Base-by-base conservation (phyloP, 768 basidiomycete species). In the Cubamyces lactineus region DNA sequence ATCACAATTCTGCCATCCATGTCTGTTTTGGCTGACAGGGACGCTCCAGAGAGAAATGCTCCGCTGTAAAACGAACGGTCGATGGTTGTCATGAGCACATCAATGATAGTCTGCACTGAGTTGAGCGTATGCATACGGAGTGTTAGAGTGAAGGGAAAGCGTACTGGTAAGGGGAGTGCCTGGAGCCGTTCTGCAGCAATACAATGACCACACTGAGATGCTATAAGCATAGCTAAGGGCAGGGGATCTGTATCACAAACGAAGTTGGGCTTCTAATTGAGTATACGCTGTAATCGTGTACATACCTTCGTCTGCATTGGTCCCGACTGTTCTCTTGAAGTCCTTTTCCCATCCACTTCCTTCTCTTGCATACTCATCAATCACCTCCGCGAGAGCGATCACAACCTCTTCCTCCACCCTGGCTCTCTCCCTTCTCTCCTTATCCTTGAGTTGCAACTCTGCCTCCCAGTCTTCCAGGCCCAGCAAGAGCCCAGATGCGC, bases 381-480 rank as follows among this genome's bases (percentile, higher is more conserved):
- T 82, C 23, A 88, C 82, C 69, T 92, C 90, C 8, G 91, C 90
- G 26, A 91, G 77, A 3, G 88, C 83, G 26, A 93, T 76, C 30
- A 92, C 77, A 24, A 85, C 71, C 67, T 90, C 87, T 56, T 88
- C 82, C 71, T 92, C 87, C 11, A 87, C 80, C 45, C 69, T 70
- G 4, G 75, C 74, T 47, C 80, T 78, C 69, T 15, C 70, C 67
- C 24, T 72, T 55, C 47, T 74, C 63, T 55, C 75, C 46, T 52
- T 71, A 56, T 59, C 69, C 64, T 52, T 64, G 64, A 57, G 58
- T 67, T 66, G 72, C 51, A 71, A 67, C 66, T 75, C 74, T 15
- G 43, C 51, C 61, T 63, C 78, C 47, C 82, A 70, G 62, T 90
- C 91, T 52, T 85, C 80, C 38, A 89, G 71, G 0, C 88, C 91